phyloP scores from a whole-genome alignment of 139 green algal species.

The Chlamydomonas applanata region DNA sequence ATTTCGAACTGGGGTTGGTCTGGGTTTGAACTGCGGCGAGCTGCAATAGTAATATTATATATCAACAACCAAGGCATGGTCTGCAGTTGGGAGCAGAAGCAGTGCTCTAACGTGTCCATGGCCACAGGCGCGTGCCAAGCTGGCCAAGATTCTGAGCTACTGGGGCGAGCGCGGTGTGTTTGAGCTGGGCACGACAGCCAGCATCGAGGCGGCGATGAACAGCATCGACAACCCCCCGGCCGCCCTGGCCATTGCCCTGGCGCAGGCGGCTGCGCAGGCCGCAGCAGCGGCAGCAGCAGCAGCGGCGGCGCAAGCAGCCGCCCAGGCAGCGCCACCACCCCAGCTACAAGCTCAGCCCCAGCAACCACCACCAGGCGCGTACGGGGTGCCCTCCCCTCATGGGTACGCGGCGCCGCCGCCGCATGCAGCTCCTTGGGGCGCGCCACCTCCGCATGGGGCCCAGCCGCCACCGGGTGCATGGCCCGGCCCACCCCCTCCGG shows the following conservation, averaged over 20 bases:
- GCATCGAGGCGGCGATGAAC: neutral
- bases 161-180: slow-evolving; percentile 35
- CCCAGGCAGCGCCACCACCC: neutral
- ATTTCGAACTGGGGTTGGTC: too few relatives aligned
- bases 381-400: too few relatives aligned
- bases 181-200: neutral
- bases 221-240: neutral
- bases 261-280: neutral
- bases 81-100: too few relatives aligned
- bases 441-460: neutral
- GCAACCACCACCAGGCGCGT: neutral
- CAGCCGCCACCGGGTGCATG: too few relatives aligned
- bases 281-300: slow-evolving; percentile 3
- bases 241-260: neutral
- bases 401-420: neutral
- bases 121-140: neutral
- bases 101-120: neutral
- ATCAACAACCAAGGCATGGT: too few relatives aligned
- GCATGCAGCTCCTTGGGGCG: too few relatives aligned
- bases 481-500: too few relatives aligned
- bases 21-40: too few relatives aligned
- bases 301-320: neutral
- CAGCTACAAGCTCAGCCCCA: neutral
- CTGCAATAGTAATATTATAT: too few relatives aligned
- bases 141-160: slow-evolving; percentile 43